Evolutionary conservation across 768 basidiomycete species (phyloP).

Genomic region (Mycena belliarum): DNA sequence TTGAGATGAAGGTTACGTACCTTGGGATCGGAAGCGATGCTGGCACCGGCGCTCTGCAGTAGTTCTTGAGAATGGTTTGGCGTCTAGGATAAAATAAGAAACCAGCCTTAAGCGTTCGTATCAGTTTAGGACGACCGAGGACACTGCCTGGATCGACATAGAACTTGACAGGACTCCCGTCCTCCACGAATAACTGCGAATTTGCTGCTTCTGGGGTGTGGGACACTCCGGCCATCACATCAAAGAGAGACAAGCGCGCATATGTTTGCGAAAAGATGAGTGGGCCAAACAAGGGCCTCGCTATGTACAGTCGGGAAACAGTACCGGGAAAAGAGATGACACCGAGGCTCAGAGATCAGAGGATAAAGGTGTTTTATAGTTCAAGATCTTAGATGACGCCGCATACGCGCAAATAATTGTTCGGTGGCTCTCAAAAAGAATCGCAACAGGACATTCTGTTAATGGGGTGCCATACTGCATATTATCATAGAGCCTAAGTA

Average conservation of each 20-base stretch:
- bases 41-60: slow-evolving; percentile 55
- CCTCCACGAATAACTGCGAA: slow-evolving; percentile 37
- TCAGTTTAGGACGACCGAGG: slow-evolving; percentile 51
- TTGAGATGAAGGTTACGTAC: slow-evolving; percentile 38
- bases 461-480: slow-evolving; percentile 28
- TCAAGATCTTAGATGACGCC: no score
- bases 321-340: no score
- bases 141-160: slow-evolving; percentile 59
- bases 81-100: background rate
- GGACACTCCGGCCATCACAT: slow-evolving; percentile 17
- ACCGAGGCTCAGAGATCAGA: no score
- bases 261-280: slow-evolving; percentile 1
- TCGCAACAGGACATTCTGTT: background rate
- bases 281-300: background rate
- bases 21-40: slow-evolving; percentile 49
- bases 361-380: no score
- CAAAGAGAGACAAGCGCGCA: slow-evolving; percentile 10
- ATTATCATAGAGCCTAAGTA: slow-evolving; percentile 36
- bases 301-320: no score
- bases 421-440: no score
- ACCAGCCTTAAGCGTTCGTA: slow-evolving; percentile 50
- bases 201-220: background rate
- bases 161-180: slow-evolving; percentile 46
- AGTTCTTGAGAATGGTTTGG: background rate
- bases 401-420: no score